These are phyloP conservation scores for Leonotis leonurus DNA, from an alignment of 257 asterid species.

Conservation along the genomic window DNA sequence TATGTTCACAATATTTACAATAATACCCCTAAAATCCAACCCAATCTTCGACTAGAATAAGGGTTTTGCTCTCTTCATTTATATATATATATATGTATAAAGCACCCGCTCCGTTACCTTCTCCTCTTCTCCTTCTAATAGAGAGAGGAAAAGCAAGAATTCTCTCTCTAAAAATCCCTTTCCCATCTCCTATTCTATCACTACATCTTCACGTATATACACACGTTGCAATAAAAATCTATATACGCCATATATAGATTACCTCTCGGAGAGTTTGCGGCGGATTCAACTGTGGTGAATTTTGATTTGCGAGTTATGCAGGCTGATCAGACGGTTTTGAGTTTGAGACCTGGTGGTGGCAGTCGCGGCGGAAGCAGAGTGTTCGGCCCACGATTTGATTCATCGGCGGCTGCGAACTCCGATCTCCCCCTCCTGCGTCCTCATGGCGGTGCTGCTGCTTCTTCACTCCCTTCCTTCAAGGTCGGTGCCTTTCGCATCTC, in stretches of 20 bases:
- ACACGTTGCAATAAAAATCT: slow-evolving; percentile 15
- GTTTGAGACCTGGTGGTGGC: slow-evolving; percentile 76
- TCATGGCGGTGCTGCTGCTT: slow-evolving; percentile 32
- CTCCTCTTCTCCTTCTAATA: slow-evolving; percentile 19
- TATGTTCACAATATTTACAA: too few species aligned
- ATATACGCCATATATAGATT: neutral
- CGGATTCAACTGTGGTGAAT: slow-evolving; percentile 15
- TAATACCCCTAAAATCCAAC: too few species aligned
- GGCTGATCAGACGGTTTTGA: slow-evolving; percentile 57
- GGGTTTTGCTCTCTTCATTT: neutral
- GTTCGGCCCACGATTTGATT: slow-evolving; percentile 45
- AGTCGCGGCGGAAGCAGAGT: slow-evolving; percentile 50
- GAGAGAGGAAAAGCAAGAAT: slow-evolving; percentile 43
- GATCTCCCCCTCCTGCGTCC: slow-evolving; percentile 55
- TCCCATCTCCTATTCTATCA: neutral
- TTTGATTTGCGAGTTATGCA: slow-evolving; percentile 46
- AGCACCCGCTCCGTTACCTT: neutral
- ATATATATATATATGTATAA: neutral
- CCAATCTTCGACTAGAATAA: too few species aligned
- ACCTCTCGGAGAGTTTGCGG: slow-evolving; percentile 15
- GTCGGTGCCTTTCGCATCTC: slow-evolving; percentile 22
- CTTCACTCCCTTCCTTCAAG: slow-evolving; percentile 36
- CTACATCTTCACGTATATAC: slow-evolving; percentile 7
- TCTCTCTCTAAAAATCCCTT: slow-evolving; percentile 19
- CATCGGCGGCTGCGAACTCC: slow-evolving; percentile 36